Percentiles rank a stretch among this genome's conserved stretches.
Evolutionary conservation across 2,329 filamentous ascomycete genomes (phyloP).

Genomic region (Aspergillus proliferans): DNA sequence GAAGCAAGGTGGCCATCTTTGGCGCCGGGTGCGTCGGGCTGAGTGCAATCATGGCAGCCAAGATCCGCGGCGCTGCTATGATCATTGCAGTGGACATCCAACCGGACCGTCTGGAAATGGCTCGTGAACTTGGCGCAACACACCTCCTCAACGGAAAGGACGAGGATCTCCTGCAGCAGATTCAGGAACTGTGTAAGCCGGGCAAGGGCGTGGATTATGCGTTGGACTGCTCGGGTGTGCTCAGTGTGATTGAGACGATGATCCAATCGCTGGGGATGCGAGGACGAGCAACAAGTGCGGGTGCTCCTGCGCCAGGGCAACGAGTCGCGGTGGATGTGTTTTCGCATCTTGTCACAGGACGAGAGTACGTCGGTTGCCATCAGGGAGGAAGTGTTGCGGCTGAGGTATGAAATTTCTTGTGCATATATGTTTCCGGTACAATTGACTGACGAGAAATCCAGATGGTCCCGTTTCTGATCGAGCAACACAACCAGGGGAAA

Average conservation of each 20-base stretch:
- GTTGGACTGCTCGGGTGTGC: slow-evolving; percentile 16
- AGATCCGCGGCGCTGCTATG: slow-evolving; percentile 9
- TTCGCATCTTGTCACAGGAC: slow-evolving; percentile 12
- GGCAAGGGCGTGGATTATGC: slow-evolving; percentile 11
- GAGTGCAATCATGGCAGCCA: slow-evolving; percentile 28
- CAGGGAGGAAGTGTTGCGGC: slow-evolving; percentile 14
- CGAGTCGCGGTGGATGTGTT: slow-evolving; percentile 11
- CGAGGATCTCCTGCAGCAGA: slow-evolving; percentile 4
- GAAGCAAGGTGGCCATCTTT: slow-evolving; percentile 21
- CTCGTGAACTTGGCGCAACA: slow-evolving; percentile 21
- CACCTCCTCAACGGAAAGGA: slow-evolving; percentile 14
- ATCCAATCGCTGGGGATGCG: slow-evolving; percentile 13
- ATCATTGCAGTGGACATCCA: slow-evolving; percentile 24
- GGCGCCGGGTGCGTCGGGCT: slow-evolving; percentile 29
- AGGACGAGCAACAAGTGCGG: slow-evolving; percentile 14
- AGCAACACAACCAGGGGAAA: slow-evolving; percentile 42
- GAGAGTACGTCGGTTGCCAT: slow-evolving; percentile 16
- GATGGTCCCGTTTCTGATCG: slow-evolving; percentile 42
- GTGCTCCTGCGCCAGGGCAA: slow-evolving; percentile 11
- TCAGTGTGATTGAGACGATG: slow-evolving; percentile 12
- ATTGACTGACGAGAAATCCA: slow-evolving; percentile 1
- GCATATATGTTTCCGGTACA: neutral
- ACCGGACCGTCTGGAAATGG: slow-evolving; percentile 14
- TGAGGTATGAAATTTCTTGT: slow-evolving; percentile 8
- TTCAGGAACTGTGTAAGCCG: slow-evolving; percentile 1